Evolutionary conservation across 1,284 basidiomycete genomes (phyloP), one percentile per base, ranked within the genome.

Genomic region (Rhodotorula sp.): DNA sequence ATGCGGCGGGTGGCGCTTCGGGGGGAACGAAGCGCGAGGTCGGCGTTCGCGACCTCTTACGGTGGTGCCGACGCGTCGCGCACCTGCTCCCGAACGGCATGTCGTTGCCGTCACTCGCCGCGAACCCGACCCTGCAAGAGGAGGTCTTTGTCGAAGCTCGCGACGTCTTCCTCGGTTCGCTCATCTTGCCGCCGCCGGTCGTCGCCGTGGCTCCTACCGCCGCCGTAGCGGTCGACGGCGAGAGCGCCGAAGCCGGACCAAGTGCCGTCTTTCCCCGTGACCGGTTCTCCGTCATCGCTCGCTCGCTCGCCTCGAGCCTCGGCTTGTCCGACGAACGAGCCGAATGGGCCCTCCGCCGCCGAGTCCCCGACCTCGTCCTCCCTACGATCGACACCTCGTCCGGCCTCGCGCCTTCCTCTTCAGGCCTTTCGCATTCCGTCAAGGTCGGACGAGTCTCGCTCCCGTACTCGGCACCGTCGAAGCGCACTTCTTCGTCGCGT

Each of bases 81-180:
- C 81, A 82, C 18, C 81, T 91, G 15, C 79, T 92, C 0, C 87
- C 90, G 0, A 67, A 80, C 28, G 68, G 73, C 23, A 57, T 77
- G 49, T 45, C 28, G 48, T 66, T 79, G 47, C 18, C 62, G 0
- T 74, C 74, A 1, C 70, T 79, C 66, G 67, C 67, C 0, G 61
- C 71, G n/a, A 92, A 94, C 79, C 87, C 90, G 6, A 82, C 86
- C 0, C 80, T 94, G 16, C 89, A 95, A 67, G 95, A 99, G 79
- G 92, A 95, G 68, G 88, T 97, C 34, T 94, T 91, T 77, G 84
- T 95, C 57, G 92, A 97, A 79, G 92, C 92, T 0, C 86, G 90
- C 38, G 97, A 99, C 80, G 87, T 97, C 38, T 98, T 99, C 82
- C 90, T 98, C 73, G 93, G 92, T 31, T 85, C 86, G 38, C 88